These are phyloP conservation scores for Trichoderma endophyticum DNA, from an alignment of 2,329 filamentous ascomycete species.

Conservation along the genomic window DNA sequence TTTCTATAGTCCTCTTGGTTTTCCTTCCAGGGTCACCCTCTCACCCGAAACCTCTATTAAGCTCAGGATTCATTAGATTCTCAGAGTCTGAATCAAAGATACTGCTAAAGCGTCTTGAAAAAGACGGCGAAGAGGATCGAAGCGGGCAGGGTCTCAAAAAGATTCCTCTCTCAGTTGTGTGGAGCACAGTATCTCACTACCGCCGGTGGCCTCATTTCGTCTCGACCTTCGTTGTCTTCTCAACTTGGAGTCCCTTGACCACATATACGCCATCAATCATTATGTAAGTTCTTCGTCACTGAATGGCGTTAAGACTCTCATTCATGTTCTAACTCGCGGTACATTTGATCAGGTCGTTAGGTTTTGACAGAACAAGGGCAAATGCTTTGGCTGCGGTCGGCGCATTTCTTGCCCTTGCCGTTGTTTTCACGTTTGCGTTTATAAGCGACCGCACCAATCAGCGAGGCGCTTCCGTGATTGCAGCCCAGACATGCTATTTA, in stretches of 20 bases:
- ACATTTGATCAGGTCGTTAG: conserved; percentile 33
- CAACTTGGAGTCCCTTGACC: conserved; percentile 50
- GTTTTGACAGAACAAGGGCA: conserved; percentile 43
- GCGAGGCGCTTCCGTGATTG: conserved; percentile 43
- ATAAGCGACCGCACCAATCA: conserved; percentile 45
- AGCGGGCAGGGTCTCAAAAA: conserved; percentile 25
- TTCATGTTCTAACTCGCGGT: neutral
- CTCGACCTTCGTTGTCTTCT: conserved; percentile 49
- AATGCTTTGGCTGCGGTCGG: conserved; percentile 47
- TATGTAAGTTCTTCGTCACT: conserved; percentile 28
- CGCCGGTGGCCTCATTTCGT: conserved; percentile 48
- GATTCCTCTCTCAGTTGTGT: conserved; percentile 39
- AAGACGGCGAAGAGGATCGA: neutral
- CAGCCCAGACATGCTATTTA: conserved; percentile 45
- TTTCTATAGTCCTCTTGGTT: conserved; percentile 39
- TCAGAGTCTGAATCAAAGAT: neutral
- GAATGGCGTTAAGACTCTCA: neutral
- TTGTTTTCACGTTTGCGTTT: conserved; percentile 48
- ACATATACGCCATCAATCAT: conserved; percentile 50
- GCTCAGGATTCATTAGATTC: neutral
- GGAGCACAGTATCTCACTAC: conserved; percentile 43
- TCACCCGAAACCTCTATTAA: conserved; percentile 36
- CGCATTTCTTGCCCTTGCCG: conserved; percentile 42
- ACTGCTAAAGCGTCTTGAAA: neutral
- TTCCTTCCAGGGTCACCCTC: conserved; percentile 44